Evolutionary conservation across 1,284 basidiomycete genomes (phyloP).

Genomic region (Rhodotorula sp.): DNA sequence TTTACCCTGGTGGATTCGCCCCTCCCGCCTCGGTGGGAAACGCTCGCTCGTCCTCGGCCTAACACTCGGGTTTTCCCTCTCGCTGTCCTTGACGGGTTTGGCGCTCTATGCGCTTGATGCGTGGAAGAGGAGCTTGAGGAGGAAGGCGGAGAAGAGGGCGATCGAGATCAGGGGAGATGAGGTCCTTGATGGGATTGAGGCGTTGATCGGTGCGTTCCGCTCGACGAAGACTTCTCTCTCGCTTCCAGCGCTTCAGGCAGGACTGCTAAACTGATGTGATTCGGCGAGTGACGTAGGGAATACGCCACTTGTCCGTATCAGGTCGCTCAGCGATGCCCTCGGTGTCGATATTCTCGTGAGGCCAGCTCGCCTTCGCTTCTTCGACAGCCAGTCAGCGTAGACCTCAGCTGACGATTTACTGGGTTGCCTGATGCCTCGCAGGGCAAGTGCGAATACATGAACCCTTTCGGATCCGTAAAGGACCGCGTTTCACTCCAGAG

Average conservation of each 20-base stretch:
- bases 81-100: conserved; percentile 32
- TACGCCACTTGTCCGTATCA: conserved; percentile 88
- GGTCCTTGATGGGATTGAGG: conserved; percentile 41
- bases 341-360: conserved; percentile 82
- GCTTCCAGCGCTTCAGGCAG: neutral
- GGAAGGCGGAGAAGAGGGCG: conserved; percentile 8
- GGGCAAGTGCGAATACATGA: conserved; percentile 92
- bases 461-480: conserved; percentile 96
- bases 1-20: conserved; percentile 28
- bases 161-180: conserved; percentile 71
- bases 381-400: no score
- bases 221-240: neutral
- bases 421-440: conserved; percentile 20
- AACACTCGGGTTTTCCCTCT: conserved; percentile 33
- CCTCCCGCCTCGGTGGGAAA: conserved; percentile 20
- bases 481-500: conserved; percentile 91
- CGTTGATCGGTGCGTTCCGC: conserved; percentile 66
- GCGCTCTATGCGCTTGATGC: conserved; percentile 28
- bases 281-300: conserved; percentile 63
- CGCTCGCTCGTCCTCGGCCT: conserved; percentile 33
- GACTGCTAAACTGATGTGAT: neutral
- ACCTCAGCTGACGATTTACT: neutral
- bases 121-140: conserved; percentile 22
- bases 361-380: neutral
- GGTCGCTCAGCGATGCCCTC: conserved; percentile 81